These are phyloP conservation scores for Aureobasidium sp. DNA, from an alignment of 2,329 filamentous ascomycete genomes.

Conservation along the genomic window DNA sequence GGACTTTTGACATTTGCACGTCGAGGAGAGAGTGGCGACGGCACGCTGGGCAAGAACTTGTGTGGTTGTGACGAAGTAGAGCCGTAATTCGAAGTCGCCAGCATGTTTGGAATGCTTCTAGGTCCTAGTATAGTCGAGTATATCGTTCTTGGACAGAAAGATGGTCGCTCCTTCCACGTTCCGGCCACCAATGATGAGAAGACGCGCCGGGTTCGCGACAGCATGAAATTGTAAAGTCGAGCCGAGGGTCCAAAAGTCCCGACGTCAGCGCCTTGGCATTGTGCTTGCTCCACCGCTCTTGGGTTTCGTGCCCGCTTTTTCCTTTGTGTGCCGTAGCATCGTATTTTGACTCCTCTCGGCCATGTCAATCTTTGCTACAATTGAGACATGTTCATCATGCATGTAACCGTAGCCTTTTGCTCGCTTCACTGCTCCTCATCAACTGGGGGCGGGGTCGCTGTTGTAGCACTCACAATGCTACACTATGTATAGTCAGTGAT, in stretches of 20 bases:
- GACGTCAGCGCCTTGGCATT: neutral
- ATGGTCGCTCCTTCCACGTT: neutral
- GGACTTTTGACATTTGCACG: constrained; percentile 32
- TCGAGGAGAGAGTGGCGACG: constrained; percentile 41
- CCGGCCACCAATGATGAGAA: neutral
- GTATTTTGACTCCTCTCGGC: neutral
- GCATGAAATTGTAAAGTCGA: neutral
- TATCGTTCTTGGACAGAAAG: neutral
- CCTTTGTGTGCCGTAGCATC: neutral
- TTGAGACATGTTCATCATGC: neutral
- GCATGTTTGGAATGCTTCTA: neutral
- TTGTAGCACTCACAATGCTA: neutral
- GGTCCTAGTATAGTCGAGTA: neutral
- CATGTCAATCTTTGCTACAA: constrained; percentile 11
- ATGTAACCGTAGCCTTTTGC: constrained; percentile 4
- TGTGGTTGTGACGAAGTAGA: constrained; percentile 11
- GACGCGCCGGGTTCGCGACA: neutral
- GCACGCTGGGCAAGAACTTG: constrained; percentile 25
- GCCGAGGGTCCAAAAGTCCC: neutral
- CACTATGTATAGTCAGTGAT: neutral
- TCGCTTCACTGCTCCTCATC: neutral
- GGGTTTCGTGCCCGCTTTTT: neutral
- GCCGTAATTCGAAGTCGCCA: neutral
- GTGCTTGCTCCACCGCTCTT: neutral
- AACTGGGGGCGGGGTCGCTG: neutral